Conservation (phyloP, 177 flowering plant species). For the Vitis hybrid region DNA sequence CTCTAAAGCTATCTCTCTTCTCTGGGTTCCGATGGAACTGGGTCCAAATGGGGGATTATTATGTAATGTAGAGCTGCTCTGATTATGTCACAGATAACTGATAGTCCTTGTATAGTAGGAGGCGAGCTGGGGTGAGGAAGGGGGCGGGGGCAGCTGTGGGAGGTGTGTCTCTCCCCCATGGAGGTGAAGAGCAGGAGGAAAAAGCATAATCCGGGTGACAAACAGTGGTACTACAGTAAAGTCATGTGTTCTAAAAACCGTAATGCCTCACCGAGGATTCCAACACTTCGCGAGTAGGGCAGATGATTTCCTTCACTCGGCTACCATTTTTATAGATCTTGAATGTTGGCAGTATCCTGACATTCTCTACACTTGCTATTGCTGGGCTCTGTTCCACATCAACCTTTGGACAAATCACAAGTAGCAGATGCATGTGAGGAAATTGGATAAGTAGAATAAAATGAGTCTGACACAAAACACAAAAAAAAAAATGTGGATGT, state of each 20-base stretch:
- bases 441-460: neutral
- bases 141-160: conserved; percentile 11
- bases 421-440: neutral
- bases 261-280: conserved; percentile 89
- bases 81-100: conserved; percentile 40
- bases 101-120: conserved; percentile 27
- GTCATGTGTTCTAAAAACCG: conserved; percentile 46
- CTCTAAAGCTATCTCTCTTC: conserved; percentile 45
- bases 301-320: conserved; percentile 80
- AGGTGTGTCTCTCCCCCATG: too few relatives aligned
- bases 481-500: neutral
- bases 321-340: conserved; percentile 81
- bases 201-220: conserved; percentile 3
- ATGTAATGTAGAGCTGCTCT: conserved; percentile 15
- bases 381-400: conserved; percentile 62
- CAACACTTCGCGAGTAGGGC: conserved; percentile 74
- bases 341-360: conserved; percentile 81
- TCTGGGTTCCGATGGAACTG: conserved; percentile 38
- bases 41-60: conserved; percentile 39
- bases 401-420: conserved; percentile 48
- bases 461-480: too few relatives aligned
- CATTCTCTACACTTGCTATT: conserved; percentile 63
- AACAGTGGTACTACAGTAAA: conserved; percentile 5
- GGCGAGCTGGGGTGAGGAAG: conserved; percentile 1
- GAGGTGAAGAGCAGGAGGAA: neutral